A percentile compares a stretch with the other conserved stretches of the same genome.
Evolutionary conservation across 768 basidiomycete genomes (phyloP).

Genomic region (Tricholoma matsutake): DNA sequence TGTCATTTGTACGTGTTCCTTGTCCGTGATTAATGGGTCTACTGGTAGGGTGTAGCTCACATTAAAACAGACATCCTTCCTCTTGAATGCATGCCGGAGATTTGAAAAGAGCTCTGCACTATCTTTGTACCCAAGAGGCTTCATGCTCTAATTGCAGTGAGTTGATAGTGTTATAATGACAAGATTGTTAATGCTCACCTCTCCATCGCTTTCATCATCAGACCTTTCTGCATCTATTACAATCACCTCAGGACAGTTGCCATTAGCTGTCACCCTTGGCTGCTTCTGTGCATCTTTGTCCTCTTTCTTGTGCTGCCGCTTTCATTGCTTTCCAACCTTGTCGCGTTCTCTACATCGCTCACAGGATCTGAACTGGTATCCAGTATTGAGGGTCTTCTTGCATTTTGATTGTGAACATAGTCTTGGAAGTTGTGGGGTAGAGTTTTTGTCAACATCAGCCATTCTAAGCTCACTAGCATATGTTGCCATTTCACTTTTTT

Average conservation of each 20-base stretch:
- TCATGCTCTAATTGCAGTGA: neutral
- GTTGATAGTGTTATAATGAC: neutral
- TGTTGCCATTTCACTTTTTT: neutral
- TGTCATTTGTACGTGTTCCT: too few species aligned
- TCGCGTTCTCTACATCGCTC: neutral
- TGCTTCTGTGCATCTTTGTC: neutral
- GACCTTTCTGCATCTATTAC: neutral
- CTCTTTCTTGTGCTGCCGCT: neutral
- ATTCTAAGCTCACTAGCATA: neutral
- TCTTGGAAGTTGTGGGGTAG: neutral
- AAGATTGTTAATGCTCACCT: neutral
- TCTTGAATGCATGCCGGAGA: neutral
- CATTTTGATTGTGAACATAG: neutral
- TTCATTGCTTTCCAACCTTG: neutral
- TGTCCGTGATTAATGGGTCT: neutral
- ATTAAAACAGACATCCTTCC: neutral
- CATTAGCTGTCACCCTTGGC: neutral
- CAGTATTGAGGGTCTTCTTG: too few species aligned
- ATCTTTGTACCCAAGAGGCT: neutral
- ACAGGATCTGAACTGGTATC: neutral
- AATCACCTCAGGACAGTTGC: neutral
- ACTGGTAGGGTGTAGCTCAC: neutral
- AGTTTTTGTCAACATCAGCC: neutral
- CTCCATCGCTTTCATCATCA: neutral
- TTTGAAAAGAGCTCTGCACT: neutral